Percentiles rank a stretch among this genome's conserved stretches.
These are phyloP conservation scores for Phytophthora pistaciae DNA, from an alignment of 352 stramenopile species.

Conservation along the genomic window DNA sequence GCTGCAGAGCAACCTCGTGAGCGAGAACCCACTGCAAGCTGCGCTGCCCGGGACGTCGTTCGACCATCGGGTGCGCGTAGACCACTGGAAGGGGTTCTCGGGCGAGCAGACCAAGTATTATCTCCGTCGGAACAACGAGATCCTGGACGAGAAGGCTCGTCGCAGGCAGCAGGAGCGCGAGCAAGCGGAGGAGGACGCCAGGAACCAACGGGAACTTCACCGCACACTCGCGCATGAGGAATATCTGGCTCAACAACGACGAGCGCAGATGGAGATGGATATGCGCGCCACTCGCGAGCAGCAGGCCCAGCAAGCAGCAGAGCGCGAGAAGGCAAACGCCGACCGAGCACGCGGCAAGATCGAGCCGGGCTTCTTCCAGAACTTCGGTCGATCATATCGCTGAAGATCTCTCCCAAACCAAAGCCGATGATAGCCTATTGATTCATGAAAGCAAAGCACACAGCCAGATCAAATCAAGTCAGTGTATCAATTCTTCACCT, in stretches of 20 bases:
- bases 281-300: conserved; percentile 55
- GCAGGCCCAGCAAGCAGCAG: conserved; percentile 58
- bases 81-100: conserved; percentile 86
- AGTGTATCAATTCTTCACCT: background rate
- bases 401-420: conserved; percentile 20
- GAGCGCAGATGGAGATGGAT: conserved; percentile 61
- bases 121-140: conserved; percentile 66
- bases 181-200: conserved; percentile 46
- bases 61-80: conserved; percentile 72
- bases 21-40: conserved; percentile 72
- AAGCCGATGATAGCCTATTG: conserved; percentile 13
- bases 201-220: conserved; percentile 48
- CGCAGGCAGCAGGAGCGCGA: conserved; percentile 45
- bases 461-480: background rate
- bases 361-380: conserved; percentile 79
- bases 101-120: conserved; percentile 61
- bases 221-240: conserved; percentile 62
- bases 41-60: conserved; percentile 44
- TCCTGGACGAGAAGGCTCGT: conserved; percentile 61
- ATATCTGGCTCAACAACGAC: conserved; percentile 55
- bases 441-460: background rate
- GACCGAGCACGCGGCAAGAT: conserved; percentile 68
- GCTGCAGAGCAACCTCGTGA: conserved; percentile 71
- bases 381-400: conserved; percentile 82
- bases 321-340: conserved; percentile 64